Evolutionary conservation across 164 flowering plant genomes (phyloP).

Genomic region (Houttuynia cordata): DNA sequence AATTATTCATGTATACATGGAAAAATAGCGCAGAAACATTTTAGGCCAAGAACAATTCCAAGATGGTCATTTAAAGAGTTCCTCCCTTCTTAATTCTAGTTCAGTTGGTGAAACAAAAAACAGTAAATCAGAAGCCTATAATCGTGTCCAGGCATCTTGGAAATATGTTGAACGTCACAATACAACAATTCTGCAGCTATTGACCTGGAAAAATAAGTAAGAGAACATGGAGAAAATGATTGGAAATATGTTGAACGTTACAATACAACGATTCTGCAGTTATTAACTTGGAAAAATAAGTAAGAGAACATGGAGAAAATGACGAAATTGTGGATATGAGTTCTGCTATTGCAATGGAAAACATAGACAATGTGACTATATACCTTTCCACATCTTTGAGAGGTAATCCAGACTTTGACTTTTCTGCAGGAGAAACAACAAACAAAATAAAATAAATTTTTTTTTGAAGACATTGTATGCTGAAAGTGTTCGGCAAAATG

Average conservation of each 20-base stretch:
- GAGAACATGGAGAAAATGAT: not conserved
- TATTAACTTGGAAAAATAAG: not conserved
- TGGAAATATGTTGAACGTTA: not conserved
- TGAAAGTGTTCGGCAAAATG: no score
- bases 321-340: not conserved
- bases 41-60: no score
- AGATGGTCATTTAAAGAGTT: no score
- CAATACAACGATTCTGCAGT: not conserved
- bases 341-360: not conserved
- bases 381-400: slow-evolving; percentile 76
- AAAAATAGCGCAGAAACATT: no score
- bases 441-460: not conserved
- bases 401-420: slow-evolving; percentile 63
- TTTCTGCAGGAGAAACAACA: slow-evolving; percentile 30
- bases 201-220: not conserved
- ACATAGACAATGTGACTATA: not conserved
- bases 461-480: no score
- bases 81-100: not conserved
- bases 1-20: no score
- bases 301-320: not conserved
- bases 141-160: no score
- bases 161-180: not conserved
- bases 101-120: not conserved
- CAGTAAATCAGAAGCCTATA: not conserved
- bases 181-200: not conserved